Conservation (phyloP, 2,329 filamentous ascomycete genomes). For the Calonectria pseudoturangicola region DNA sequence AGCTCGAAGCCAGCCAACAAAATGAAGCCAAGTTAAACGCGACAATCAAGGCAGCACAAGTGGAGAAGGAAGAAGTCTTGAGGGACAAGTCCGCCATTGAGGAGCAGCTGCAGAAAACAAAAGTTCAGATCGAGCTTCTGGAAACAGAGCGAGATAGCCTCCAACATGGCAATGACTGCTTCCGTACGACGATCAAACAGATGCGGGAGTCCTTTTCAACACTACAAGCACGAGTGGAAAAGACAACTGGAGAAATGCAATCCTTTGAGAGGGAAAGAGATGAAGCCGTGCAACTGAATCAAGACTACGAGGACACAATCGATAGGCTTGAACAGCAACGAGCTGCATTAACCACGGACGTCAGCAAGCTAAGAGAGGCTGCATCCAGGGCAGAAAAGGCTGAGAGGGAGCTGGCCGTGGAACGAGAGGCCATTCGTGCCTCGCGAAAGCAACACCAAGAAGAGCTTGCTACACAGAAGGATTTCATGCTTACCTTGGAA, state of each 20-base stretch:
- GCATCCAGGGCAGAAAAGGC: neutral
- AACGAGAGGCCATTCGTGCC: neutral
- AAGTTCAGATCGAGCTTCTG: slow-evolving; percentile 4
- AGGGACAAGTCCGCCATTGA: slow-evolving; percentile 4
- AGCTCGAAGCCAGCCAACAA: neutral
- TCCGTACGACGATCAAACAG: slow-evolving; percentile 20
- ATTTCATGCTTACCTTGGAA: neutral
- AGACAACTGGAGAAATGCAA: neutral
- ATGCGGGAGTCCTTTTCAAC: slow-evolving; percentile 12
- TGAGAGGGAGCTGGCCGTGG: neutral
- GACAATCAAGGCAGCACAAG: neutral
- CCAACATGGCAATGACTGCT: slow-evolving; percentile 13
- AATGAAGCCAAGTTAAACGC: slow-evolving; percentile 3
- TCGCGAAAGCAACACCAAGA: neutral
- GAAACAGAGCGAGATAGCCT: slow-evolving; percentile 14
- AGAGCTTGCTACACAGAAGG: neutral
- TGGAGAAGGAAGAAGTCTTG: neutral
- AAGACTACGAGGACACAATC: neutral
- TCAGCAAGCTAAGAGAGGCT: neutral
- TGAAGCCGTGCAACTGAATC: neutral
- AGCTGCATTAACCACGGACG: neutral
- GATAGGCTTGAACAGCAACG: slow-evolving; percentile 12
- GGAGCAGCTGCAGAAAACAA: neutral
- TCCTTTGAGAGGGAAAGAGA: neutral
- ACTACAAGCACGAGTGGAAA: slow-evolving; percentile 4